phyloP scores from a whole-genome alignment of 805 yeast genomes.

The Zygosaccharomyces kombuchaensis region DNA sequence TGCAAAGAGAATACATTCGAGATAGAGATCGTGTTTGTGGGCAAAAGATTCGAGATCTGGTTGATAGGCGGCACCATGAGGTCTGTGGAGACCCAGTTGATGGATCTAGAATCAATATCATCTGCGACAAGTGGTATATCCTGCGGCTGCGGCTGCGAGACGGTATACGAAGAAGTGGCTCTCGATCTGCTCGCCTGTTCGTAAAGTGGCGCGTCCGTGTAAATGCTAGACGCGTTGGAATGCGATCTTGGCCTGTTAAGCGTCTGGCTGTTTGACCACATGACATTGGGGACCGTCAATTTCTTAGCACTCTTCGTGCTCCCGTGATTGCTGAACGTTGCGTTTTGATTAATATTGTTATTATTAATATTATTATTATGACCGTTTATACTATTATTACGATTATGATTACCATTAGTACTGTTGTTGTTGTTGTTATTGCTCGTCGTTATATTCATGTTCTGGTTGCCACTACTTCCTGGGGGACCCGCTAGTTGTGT shows the following conservation, averaged over 20 bases:
- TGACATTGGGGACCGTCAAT: constrained; percentile 15
- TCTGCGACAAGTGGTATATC: constrained; percentile 42
- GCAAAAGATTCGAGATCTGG: constrained; percentile 62
- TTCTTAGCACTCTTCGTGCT: constrained; percentile 15
- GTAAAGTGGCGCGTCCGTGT: constrained; percentile 30
- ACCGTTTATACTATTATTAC: constrained; percentile 9
- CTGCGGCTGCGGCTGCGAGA: constrained; percentile 19
- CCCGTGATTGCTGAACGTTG: constrained; percentile 4
- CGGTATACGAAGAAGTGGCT: constrained; percentile 21
- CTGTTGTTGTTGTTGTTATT: not conserved
- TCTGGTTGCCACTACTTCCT: not conserved
- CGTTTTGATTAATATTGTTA: constrained; percentile 7
- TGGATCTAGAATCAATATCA: constrained; percentile 53
- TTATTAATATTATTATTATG: constrained; percentile 5
- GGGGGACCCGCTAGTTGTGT: constrained; percentile 2
- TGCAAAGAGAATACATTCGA: constrained; percentile 54
- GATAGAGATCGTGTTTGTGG: constrained; percentile 71
- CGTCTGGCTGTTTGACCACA: constrained; percentile 17
- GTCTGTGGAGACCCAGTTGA: constrained; percentile 67
- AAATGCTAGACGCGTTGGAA: constrained; percentile 35
- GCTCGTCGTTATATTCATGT: not conserved
- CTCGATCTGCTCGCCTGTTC: constrained; percentile 25
- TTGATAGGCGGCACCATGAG: constrained; percentile 70
- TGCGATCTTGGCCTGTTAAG: constrained; percentile 28
- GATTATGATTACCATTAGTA: constrained; percentile 5